Base-by-base conservation (phyloP, 1,284 basidiomycete species). In the Ustilago trichophora region DNA sequence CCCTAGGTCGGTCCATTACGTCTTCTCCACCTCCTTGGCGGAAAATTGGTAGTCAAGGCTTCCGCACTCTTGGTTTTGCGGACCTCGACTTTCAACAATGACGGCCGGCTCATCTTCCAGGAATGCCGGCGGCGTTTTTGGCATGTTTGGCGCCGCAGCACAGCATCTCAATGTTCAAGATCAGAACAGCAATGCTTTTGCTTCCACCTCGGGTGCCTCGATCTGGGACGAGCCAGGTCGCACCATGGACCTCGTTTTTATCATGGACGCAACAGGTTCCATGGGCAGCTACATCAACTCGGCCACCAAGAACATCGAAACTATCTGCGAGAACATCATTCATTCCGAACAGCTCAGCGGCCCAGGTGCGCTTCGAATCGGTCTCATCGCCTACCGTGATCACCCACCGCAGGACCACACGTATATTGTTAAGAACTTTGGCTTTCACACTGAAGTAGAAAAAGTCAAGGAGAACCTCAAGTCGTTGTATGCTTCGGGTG, bases 281-380 rank as follows among this genome's bases (percentile, higher is more conserved):
- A 81, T 81, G 79, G 78, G 78, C n/a, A 72, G 69, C 43, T 81
- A 80, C 54, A 71, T 73, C 49, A 56, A 54, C 29, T 78, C 77
- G 10, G 93, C 94, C n/a, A 95, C 94, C 7, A 92, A 91, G 84
- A 98, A 99, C 83, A 97, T 98, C 83, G 92, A 95, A 77, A 87
- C 91, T 80, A 99, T 99, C 78, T 96, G 93, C 82, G 91, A 91
- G 55, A 90, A 92, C 83, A 98, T 99, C 76, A 91, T 93, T 82
- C 90, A 93, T 83, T 96, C 93, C 24, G 93, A 95, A 44, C 91
- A 91, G 77, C 87, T 99, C 19, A 89, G 90, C 76, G 85, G 87
- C 32, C 87, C 86, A 32, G 92, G 95, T 71, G 93, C 97, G 82
- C 86, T 99, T 4, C 58, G 83, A 22, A 68, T 84, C 24, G 83